phyloP scores from a whole-genome alignment of 1,284 basidiomycete species.

The Leccinum olivaceoglutinosum region DNA sequence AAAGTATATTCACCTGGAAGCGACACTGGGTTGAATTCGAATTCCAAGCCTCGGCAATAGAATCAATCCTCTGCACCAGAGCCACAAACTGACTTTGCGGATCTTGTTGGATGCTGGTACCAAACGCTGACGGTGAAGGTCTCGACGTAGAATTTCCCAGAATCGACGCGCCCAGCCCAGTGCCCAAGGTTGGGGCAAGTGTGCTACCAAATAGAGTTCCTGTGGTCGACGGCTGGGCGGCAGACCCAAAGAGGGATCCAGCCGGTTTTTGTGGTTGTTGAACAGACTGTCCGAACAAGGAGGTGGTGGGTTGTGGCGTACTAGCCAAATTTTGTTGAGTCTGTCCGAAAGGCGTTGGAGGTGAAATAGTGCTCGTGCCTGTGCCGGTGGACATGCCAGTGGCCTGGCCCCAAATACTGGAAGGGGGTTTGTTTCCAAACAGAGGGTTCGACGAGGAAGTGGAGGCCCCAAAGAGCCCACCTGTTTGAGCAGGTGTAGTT shows the following conservation, averaged over 20 bases:
- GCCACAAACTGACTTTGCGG: conserved; percentile 56
- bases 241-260: conserved; percentile 32
- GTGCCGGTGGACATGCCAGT: conserved; percentile 12
- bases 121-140: conserved; percentile 23
- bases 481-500: conserved; percentile 11
- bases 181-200: conserved; percentile 26
- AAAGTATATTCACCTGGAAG: conserved; percentile 61
- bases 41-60: conserved; percentile 70
- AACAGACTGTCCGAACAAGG: conserved; percentile 27
- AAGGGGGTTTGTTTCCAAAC: conserved; percentile 23
- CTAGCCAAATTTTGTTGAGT: conserved; percentile 8
- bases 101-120: conserved; percentile 42
- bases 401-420: conserved; percentile 14
- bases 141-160: conserved; percentile 20
- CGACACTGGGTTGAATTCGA: conserved; percentile 64
- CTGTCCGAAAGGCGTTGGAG: conserved; percentile 32
- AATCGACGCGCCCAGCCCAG: conserved; percentile 20
- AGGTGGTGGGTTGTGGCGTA: conserved; percentile 20
- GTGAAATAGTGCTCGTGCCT: conserved; percentile 15
- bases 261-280: conserved; percentile 26
- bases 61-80: conserved; percentile 60
- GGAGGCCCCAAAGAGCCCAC: conserved; percentile 19
- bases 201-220: conserved; percentile 30
- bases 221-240: conserved; percentile 22
- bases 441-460: conserved; percentile 19